A percentile compares a stretch with the other conserved stretches of the same genome.
Conservation (phyloP, 345 rosid species). For the Brassica nigra region DNA sequence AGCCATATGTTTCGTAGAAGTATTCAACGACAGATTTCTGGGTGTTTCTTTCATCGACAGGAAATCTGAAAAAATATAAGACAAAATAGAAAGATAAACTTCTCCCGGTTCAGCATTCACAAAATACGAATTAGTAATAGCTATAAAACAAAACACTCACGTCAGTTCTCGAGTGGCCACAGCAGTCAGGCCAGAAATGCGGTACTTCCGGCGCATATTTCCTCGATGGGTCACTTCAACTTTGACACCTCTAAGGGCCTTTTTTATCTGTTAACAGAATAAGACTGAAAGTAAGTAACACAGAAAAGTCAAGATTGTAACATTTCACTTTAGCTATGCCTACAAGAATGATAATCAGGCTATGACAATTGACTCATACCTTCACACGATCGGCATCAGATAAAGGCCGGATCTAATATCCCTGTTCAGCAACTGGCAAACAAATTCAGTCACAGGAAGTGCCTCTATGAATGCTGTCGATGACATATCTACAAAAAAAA, state of each 20-base stretch:
- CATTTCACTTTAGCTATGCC: background rate
- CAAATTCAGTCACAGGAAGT: constrained; percentile 74
- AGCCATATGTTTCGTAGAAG: constrained; percentile 78
- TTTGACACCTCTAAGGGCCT: constrained; percentile 87
- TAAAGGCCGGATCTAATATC: constrained; percentile 76
- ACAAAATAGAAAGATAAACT: background rate
- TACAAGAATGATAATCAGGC: background rate
- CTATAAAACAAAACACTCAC: constrained; percentile 48
- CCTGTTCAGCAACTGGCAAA: constrained; percentile 60
- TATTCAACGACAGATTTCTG: constrained; percentile 87
- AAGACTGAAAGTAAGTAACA: background rate
- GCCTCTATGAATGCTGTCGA: constrained; percentile 97
- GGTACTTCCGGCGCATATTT: constrained; percentile 93
- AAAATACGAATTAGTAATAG: background rate
- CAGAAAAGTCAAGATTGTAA: background rate
- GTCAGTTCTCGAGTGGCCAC: constrained; percentile 89
- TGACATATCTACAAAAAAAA: constrained; percentile 75
- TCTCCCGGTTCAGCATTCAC: background rate
- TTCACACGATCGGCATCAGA: constrained; percentile 96
- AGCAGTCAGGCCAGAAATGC: constrained; percentile 85
- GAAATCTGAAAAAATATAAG: constrained; percentile 52
- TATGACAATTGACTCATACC: constrained; percentile 44
- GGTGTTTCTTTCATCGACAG: constrained; percentile 87
- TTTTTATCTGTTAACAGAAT: constrained; percentile 63
- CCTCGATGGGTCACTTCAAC: constrained; percentile 96